phyloP scores from a whole-genome alignment of 2,329 filamentous ascomycete genomes.

The Claviceps monticola region DNA sequence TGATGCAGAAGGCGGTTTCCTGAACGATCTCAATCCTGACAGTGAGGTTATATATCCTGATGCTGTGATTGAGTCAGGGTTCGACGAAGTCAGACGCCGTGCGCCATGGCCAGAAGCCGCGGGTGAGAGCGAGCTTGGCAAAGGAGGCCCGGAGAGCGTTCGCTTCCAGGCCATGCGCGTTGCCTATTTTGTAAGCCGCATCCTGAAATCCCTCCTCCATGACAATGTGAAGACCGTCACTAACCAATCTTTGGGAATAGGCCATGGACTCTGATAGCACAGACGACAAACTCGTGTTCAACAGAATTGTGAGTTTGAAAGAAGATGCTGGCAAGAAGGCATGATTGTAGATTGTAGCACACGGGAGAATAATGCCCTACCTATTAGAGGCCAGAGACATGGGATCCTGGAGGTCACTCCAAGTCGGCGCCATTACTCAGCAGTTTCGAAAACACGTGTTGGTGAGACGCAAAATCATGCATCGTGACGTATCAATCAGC shows the following conservation, averaged over 20 bases:
- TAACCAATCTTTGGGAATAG: conserved; percentile 17
- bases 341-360: not conserved
- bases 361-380: not conserved
- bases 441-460: not conserved
- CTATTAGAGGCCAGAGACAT: not conserved
- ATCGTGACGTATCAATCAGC: too few species aligned
- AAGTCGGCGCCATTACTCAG: not conserved
- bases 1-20: conserved; percentile 62
- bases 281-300: conserved; percentile 70
- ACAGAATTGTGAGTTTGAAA: conserved; percentile 84
- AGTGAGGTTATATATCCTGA: conserved; percentile 68
- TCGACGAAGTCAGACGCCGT: conserved; percentile 58
- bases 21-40: conserved; percentile 72
- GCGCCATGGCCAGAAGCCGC: conserved; percentile 75
- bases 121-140: conserved; percentile 50
- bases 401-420: not conserved
- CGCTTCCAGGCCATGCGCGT: conserved; percentile 86
- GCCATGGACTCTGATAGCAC: conserved; percentile 67
- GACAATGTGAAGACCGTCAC: not conserved
- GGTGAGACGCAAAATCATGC: not conserved
- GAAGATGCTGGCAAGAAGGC: conserved; percentile 63
- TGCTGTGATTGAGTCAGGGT: conserved; percentile 71
- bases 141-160: conserved; percentile 56
- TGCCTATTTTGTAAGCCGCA: conserved; percentile 56
- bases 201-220: not conserved